A percentile compares a stretch with the other conserved stretches of the same genome.
Evolutionary conservation across 768 basidiomycete species (phyloP).

Genomic region (Auricularia heimuer): DNA sequence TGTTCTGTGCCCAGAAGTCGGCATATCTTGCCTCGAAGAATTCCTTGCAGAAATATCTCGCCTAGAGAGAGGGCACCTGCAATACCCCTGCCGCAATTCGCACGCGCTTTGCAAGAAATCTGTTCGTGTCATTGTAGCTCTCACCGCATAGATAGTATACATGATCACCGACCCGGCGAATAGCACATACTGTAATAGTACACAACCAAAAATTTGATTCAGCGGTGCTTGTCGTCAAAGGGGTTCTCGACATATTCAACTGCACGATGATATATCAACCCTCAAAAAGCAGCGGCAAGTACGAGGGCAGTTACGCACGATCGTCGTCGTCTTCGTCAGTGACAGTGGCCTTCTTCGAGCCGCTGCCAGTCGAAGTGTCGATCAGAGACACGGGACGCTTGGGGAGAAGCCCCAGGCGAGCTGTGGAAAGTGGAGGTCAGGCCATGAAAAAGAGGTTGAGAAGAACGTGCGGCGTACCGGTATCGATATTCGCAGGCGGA

Average conservation of each 20-base stretch:
- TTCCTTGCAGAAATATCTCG: no score
- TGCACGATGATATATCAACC: not conserved
- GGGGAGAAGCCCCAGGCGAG: not conserved
- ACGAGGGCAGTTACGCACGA: not conserved
- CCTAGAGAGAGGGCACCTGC: no score
- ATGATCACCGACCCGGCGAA: not conserved
- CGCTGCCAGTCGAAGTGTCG: not conserved
- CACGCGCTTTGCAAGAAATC: no score
- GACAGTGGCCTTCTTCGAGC: not conserved
- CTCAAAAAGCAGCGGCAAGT: not conserved
- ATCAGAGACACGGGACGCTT: not conserved
- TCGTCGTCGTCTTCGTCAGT: not conserved
- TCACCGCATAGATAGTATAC: not conserved
- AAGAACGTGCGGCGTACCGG: not conserved
- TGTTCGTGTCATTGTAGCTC: no score
- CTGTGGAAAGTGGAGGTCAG: not conserved
- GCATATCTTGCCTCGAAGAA: no score
- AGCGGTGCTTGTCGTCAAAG: not conserved
- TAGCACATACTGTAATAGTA: not conserved
- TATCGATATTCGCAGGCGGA: not conserved
- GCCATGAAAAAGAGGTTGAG: not conserved
- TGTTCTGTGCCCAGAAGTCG: no score
- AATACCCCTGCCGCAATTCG: no score
- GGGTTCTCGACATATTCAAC: slow-evolving; percentile 1
- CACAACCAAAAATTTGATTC: not conserved